Evolutionary conservation across 192 early-diverging fungal genomes (phyloP).

Genomic region (Dispira parvispora): DNA sequence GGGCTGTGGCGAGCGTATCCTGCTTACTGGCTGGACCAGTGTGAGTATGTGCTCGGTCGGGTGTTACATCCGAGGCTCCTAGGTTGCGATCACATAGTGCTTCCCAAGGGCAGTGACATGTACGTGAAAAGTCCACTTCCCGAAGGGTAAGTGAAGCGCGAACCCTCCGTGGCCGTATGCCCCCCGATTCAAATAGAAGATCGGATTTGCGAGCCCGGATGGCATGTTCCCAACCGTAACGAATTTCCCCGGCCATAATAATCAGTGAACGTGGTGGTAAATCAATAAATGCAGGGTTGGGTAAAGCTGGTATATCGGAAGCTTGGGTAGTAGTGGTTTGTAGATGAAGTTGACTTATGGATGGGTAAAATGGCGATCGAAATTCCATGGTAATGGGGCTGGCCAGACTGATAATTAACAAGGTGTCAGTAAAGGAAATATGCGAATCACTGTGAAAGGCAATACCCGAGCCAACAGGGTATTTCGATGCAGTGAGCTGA

Average conservation of each 20-base stretch:
- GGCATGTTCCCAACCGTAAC: conserved; percentile 32
- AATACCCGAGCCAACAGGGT: conserved; percentile 32
- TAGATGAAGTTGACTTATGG: neutral
- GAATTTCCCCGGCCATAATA: conserved; percentile 25
- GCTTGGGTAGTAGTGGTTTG: no score
- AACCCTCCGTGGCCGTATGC: conserved; percentile 13
- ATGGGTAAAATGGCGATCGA: conserved; percentile 13
- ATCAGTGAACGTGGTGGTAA: conserved; percentile 27
- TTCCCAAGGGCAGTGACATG: neutral
- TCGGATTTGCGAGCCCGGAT: conserved; percentile 31
- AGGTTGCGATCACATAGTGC: neutral
- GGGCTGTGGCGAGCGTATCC: no score
- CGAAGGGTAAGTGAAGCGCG: conserved; percentile 13
- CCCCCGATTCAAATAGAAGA: conserved; percentile 16
- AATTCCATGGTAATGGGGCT: conserved; percentile 37
- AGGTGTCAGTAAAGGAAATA: conserved; percentile 20
- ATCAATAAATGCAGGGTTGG: conserved; percentile 15
- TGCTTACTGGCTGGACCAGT: no score
- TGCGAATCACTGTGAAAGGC: conserved; percentile 32
- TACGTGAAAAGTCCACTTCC: neutral
- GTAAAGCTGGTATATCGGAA: neutral
- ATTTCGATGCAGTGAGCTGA: conserved; percentile 37
- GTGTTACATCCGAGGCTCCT: neutral
- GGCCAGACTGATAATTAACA: conserved; percentile 25
- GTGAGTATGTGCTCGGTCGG: no score